These are phyloP conservation scores for Posidonia oceanica DNA, from an alignment of 116 monocot genomes.

Conservation along the genomic window DNA sequence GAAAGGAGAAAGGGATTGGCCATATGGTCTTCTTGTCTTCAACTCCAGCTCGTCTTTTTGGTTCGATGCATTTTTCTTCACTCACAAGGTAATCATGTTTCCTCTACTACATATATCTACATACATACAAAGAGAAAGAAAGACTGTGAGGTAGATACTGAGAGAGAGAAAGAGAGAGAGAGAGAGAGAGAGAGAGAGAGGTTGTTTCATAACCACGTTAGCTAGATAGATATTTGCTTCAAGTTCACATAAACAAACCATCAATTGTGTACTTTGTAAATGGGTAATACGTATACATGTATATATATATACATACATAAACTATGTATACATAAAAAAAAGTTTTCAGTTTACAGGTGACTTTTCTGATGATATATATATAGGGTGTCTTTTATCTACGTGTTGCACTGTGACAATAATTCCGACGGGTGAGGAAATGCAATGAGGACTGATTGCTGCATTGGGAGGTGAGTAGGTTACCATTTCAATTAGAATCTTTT, in stretches of 20 bases:
- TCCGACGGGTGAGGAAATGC: too few relatives aligned
- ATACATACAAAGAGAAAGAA: slow-evolving; percentile 1
- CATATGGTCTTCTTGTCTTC: slow-evolving; percentile 51
- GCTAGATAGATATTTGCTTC: slow-evolving; percentile 39
- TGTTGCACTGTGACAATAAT: too few relatives aligned
- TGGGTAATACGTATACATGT: too few relatives aligned
- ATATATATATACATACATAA: too few relatives aligned
- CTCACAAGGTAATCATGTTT: slow-evolving; percentile 51
- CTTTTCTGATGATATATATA: too few relatives aligned
- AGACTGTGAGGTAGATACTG: not conserved
- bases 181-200: slow-evolving; percentile 6
- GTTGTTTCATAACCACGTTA: slow-evolving; percentile 60
- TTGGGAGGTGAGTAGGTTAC: too few relatives aligned
- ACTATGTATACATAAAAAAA: too few relatives aligned
- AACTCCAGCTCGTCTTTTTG: slow-evolving; percentile 79
- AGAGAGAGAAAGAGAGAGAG: not conserved
- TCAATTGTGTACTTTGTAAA: too few relatives aligned
- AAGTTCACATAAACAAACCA: slow-evolving; percentile 31
- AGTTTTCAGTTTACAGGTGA: too few relatives aligned
- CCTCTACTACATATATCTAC: not conserved
- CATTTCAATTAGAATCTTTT: too few relatives aligned
- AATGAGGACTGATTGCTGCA: too few relatives aligned
- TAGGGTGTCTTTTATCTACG: too few relatives aligned
- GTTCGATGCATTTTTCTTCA: slow-evolving; percentile 76
- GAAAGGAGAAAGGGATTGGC: slow-evolving; percentile 9